phyloP scores from a whole-genome alignment of 495 filamentous ascomycete species.

The Penicillium maclennaniae region DNA sequence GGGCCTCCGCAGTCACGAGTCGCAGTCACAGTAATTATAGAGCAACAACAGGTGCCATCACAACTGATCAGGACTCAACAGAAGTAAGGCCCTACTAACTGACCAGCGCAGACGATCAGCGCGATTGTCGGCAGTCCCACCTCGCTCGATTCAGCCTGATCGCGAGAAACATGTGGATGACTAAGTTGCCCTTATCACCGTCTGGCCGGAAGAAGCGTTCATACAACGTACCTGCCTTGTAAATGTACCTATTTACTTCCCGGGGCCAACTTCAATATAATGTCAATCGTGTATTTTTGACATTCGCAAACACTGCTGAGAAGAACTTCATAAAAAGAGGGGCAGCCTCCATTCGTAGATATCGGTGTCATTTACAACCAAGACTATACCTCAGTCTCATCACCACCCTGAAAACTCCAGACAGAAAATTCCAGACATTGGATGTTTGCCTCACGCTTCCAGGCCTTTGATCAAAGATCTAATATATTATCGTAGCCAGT shows the following conservation, averaged over 20 bases:
- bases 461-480: too few species aligned
- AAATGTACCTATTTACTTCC: not conserved
- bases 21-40: conserved; percentile 15
- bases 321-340: too few species aligned
- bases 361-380: too few species aligned
- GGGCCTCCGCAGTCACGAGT: conserved; percentile 26
- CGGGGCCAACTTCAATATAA: not conserved
- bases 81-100: conserved; percentile 1
- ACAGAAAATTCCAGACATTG: too few species aligned
- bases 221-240: not conserved
- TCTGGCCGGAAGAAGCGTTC: not conserved
- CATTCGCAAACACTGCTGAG: too few species aligned
- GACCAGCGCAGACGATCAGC: conserved; percentile 10
- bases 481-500: too few species aligned
- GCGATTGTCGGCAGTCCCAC: conserved; percentile 18
- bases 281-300: not conserved
- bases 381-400: too few species aligned
- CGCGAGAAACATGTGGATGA: conserved; percentile 22
- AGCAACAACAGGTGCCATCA: conserved; percentile 16
- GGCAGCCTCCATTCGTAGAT: too few species aligned
- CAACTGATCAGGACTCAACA: conserved; percentile 4
- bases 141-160: conserved; percentile 20
- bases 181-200: conserved; percentile 18
- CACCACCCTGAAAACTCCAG: too few species aligned
- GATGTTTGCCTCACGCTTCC: too few species aligned